Conservation (phyloP, 164 flowering plant species). For the Vitis amurensis region DNA sequence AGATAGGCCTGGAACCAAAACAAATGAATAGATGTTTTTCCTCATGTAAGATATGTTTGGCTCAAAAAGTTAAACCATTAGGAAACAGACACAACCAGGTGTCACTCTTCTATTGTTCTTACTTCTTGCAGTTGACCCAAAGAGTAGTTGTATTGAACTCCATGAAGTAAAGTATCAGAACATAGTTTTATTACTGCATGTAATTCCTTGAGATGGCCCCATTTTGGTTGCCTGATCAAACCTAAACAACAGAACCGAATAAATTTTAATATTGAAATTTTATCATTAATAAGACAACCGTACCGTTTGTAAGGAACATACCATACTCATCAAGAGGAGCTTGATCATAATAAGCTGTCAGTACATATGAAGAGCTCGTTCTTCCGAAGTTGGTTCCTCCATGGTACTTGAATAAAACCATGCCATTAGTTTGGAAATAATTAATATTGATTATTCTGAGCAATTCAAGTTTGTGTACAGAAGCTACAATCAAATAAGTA, state of each 20-base stretch:
- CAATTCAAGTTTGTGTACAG: no score
- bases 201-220: slow-evolving; percentile 80
- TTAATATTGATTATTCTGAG: no score
- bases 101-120: not conserved
- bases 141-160: slow-evolving; percentile 21
- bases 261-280: no score
- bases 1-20: slow-evolving; percentile 57
- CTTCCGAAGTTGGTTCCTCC: slow-evolving; percentile 98
- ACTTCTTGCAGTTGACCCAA: slow-evolving; percentile 55
- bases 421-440: not conserved
- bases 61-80: no score
- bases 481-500: no score
- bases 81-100: not conserved
- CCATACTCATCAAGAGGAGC: slow-evolving; percentile 99
- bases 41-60: no score
- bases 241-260: slow-evolving; percentile 37
- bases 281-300: not conserved
- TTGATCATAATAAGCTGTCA: slow-evolving; percentile 80
- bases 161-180: slow-evolving; percentile 50
- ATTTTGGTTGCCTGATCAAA: slow-evolving; percentile 70
- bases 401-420: slow-evolving; percentile 59
- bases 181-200: slow-evolving; percentile 68
- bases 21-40: not conserved
- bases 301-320: slow-evolving; percentile 13
- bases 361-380: slow-evolving; percentile 50